Evolutionary conservation across 75 land plant genomes (phyloP).

Genomic region (Cupressus sempervirens): DNA sequence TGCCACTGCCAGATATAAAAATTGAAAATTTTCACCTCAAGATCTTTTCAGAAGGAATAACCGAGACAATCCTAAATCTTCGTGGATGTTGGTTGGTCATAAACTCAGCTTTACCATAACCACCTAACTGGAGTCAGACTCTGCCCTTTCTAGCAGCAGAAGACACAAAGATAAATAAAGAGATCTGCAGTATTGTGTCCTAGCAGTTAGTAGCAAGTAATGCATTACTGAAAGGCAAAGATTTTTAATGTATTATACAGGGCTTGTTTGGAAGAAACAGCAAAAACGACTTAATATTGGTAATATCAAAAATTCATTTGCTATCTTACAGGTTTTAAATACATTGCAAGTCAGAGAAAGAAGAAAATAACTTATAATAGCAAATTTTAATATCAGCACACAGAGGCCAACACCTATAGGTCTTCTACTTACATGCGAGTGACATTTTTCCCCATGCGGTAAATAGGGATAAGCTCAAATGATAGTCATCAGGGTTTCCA

Average conservation of each 20-base stretch:
- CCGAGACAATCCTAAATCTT: background rate
- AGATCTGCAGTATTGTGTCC: background rate
- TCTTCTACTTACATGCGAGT: no score
- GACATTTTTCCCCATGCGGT: no score
- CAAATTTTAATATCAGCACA: no score
- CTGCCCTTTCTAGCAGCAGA: background rate
- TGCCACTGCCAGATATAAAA: background rate
- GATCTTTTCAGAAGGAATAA: background rate
- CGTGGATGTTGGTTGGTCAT: background rate
- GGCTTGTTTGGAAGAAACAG: background rate
- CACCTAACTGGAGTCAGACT: background rate
- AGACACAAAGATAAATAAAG: background rate
- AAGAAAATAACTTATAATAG: no score
- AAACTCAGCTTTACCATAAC: background rate
- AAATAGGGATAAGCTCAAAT: no score
- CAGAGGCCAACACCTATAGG: background rate
- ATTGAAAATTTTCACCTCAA: background rate
- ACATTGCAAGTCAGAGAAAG: background rate
- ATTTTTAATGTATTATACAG: background rate
- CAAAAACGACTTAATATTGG: no score
- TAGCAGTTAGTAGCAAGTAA: background rate
- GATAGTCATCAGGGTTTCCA: no score
- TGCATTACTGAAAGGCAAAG: background rate
- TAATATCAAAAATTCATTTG: background rate
- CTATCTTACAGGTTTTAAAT: background rate